Base-by-base conservation (phyloP, 108 stramenopile species). In the Fragilariopsis cylindrus region DNA sequence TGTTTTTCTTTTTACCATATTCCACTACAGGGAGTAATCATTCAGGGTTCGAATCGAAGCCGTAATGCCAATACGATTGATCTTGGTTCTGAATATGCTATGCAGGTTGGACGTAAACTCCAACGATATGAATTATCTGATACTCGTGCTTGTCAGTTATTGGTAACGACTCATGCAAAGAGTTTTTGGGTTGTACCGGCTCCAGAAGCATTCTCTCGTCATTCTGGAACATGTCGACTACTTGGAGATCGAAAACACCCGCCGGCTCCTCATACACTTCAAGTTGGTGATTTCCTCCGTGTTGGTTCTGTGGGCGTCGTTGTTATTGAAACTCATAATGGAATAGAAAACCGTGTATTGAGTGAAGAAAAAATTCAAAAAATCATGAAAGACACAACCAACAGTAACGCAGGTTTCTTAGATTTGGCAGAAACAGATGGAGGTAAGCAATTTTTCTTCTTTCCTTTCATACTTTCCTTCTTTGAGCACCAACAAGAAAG, bases 291-390 rank as follows among this genome's bases (percentile, higher is more conserved):
- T 74, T 97, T 96, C 78, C 81, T 98, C 57, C 91, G 98, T 12
- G 92, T 98, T 54, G 98, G 98, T 44, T 89, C 86, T 67, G 98
- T 98, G 45, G 98, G 98, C 43, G 89, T 98, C 48, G 96, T 98
- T 47, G 98, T 98, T 13, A 97, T 95, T 81, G 98, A 98, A 78
- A 92, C 93, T 5, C 92, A 96, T 76, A 84, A 93, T 75, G 95
- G 95, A 21, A 80, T 81, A 9, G 89, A 91, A 81, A 91, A 91
- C 70, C 81, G 84, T 15, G 84, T 92, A 43, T 69, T 95, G 54
- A 88, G 85, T 21, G 94, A 92, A 75, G 94, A 92, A 60, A 91
- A 88, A 71, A 95, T 95, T 64, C 90, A 92, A 50, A 95, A 91
- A 73, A 92, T 95, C 72, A 92, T 95, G 88, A 91, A 88, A 81